Evolutionary conservation across 1,139 yeast genomes (phyloP), one percentile per base, ranked within the genome.

Genomic region (Geotrichum australiense): DNA sequence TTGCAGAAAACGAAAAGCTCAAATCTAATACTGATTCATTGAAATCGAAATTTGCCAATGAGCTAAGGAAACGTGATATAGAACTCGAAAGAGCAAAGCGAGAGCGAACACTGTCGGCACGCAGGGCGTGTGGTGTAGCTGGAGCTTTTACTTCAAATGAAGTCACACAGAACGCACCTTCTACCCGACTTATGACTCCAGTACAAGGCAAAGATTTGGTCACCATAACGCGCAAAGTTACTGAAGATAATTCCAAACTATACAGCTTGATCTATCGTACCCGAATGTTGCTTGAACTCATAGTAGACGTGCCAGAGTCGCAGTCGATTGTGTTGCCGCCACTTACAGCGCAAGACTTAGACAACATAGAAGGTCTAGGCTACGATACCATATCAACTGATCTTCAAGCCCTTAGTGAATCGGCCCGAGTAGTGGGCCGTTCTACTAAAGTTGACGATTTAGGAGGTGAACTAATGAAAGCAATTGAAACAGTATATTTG

Each of bases 51-150:
- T 53, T 49, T 43, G 53, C 57, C 3, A 54, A 51, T 27, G 61
- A 57, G 33, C 45, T 57, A 31, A 44, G 61, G 6, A 55, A 48
- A 38, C 41, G 54, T 5, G 61, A 57, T 37, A 48, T 56, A 20
- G 54, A 54, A 19, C 42, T 55, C 18, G 48, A 52, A 24, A 32
- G 48, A 29, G 43, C 56, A 33, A 53, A 53, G 37, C 53, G 52
- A 21, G 50, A 56, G 25, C 37, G 19, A 12, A 11, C 24, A 2
- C 36, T 23, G 11, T 10, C 24, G 7, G 24, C 14, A 8, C 8
- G 35, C 4, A 31, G 21, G 21, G 35, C 21, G 4, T 14, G 19
- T 8, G 58, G 55, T 4, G 51, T 51, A 6, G 47, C 53, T 19
- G 59, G 58, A 11, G 47, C 53, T 1, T 45, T 54, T 22, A 49